Percentiles rank a stretch among this genome's conserved stretches.
phyloP scores from a whole-genome alignment of 1,284 basidiomycete species.

The Ustilago bromivora region DNA sequence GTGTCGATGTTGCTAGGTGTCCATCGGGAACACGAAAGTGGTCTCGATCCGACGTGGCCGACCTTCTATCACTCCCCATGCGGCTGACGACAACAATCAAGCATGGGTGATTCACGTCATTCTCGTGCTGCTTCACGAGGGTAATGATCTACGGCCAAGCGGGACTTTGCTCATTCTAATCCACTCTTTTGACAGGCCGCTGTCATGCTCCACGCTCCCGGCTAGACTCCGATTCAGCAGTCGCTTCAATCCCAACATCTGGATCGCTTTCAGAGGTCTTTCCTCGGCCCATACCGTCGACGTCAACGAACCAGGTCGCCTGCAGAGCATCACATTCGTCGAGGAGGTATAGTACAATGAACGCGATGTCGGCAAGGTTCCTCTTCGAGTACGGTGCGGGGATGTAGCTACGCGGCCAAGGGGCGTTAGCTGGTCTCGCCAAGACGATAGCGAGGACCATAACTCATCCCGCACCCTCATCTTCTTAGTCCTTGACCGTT shows the following conservation, averaged over 20 bases:
- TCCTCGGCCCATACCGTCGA: not conserved
- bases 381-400: slow-evolving; percentile 12
- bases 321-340: not conserved
- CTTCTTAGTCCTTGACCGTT: not conserved
- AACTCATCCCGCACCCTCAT: not conserved
- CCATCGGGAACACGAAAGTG: not conserved
- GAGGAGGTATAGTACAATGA: not conserved
- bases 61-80: slow-evolving; percentile 1
- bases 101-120: not conserved
- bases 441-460: not conserved
- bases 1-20: not conserved
- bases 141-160: not conserved
- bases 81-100: not conserved
- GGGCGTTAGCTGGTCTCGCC: slow-evolving; percentile 7
- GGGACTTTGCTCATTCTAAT: not conserved
- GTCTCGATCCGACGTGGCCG: not conserved
- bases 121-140: not conserved
- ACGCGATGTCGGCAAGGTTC: not conserved
- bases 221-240: slow-evolving; percentile 8
- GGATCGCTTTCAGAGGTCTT: slow-evolving; percentile 2
- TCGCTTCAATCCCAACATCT: slow-evolving; percentile 14
- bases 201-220: not conserved
- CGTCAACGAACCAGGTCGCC: not conserved
- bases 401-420: slow-evolving; percentile 4
- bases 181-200: not conserved